A percentile compares a stretch with the other conserved stretches of the same genome.
These are phyloP conservation scores for Stachybotrys elegans DNA, from an alignment of 2,329 filamentous ascomycete species.

Conservation along the genomic window DNA sequence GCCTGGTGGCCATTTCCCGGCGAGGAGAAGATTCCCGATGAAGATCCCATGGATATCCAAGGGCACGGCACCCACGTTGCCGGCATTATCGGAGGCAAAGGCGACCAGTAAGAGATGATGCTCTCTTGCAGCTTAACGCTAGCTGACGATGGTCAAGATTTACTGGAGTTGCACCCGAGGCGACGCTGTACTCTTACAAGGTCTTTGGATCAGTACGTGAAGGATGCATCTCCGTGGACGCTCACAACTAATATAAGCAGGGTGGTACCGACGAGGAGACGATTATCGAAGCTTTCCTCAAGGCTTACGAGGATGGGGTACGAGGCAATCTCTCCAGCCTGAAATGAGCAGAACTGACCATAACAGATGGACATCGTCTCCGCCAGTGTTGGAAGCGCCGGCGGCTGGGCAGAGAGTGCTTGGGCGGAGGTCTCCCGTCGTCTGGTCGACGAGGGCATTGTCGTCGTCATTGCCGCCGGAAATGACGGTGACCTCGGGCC, in stretches of 20 bases:
- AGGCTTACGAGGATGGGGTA: constrained; percentile 25
- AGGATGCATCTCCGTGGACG: no score
- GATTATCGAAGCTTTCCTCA: constrained; percentile 29
- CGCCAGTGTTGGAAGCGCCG: constrained; percentile 20
- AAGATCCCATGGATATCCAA: constrained; percentile 18
- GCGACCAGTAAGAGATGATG: constrained; percentile 2
- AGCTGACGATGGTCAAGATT: not conserved
- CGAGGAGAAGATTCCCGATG: constrained; percentile 12
- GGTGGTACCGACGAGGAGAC: constrained; percentile 5
- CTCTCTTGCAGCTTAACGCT: no score
- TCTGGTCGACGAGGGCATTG: constrained; percentile 34
- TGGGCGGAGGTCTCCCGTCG: constrained; percentile 25
- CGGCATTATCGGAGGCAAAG: constrained; percentile 22
- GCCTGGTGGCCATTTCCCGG: not conserved
- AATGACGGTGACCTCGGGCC: constrained; percentile 38
- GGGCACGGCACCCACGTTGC: constrained; percentile 24
- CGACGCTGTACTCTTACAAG: constrained; percentile 21
- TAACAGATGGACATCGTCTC: constrained; percentile 28
- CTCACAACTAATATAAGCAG: not conserved
- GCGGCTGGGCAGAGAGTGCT: constrained; percentile 22
- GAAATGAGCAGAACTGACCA: not conserved
- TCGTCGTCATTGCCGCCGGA: constrained; percentile 37
- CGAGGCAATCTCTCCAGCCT: not conserved
- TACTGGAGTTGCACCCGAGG: constrained; percentile 22
- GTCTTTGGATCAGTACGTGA: constrained; percentile 13